Base-by-base conservation (phyloP, 225 moss, liverwort and hornwort genomes). In the Marchantia paleacea region DNA sequence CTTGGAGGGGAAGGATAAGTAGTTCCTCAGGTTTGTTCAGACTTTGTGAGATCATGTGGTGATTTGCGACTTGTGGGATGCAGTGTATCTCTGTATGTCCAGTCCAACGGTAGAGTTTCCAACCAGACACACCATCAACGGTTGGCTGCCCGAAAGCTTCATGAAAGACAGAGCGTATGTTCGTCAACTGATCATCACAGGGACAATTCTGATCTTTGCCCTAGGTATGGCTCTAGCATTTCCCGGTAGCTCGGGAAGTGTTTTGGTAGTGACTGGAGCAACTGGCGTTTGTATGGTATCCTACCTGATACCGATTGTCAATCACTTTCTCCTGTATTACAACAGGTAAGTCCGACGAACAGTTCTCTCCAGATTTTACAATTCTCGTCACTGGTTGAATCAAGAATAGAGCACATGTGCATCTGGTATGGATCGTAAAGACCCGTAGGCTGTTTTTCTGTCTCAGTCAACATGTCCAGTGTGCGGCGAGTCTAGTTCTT, bases 241-340 rank as follows among this genome's bases (percentile, higher is more conserved):
- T 82, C 95, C 95, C n/a, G 57, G 79, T 49, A 87, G 86, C 71
- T 96, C 95, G 0, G 92, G 83, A 9, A 71, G 28, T 71, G 86
- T 94, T 70, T 74, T 96, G 19, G 88, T 91, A 9, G 90, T 85
- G 54, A 92, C 95, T 24, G 95, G 91, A 65, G 94, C 95, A 22
- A 96, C 95, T 9, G 93, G 95, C 22, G 93, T 94, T 3, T 96
- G 94, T 57, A 89, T 94, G 90, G 95, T 93, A 69, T 93, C 92
- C 0, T 96, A 96, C 75, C 4, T 85, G 60, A 89, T 96, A 24
- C 95, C 95, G 1, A 74, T 94, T n/a, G 78, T 89, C 70, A 96
- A 96, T 82, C 95, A 96, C 52, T 86, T 96, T 31, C 79, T 87
- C 26, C 91, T 96, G 20, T 84, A 84, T 29, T 92, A 63, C 73